Evolutionary conservation across 768 basidiomycete species (phyloP), one percentile per base, ranked within the genome.

Genomic region (Termitomyces sp.): DNA sequence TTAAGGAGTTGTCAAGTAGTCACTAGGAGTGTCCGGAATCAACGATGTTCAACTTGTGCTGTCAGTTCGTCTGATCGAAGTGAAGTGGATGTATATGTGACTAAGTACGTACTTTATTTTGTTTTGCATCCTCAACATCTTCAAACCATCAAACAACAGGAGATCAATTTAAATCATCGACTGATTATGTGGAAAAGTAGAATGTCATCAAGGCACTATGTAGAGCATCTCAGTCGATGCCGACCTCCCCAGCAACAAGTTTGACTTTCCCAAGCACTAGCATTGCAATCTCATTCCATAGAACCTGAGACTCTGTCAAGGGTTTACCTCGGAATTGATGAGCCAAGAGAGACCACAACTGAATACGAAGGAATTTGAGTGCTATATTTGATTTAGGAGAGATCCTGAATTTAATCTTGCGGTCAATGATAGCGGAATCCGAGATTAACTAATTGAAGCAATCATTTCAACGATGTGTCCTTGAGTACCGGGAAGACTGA

Each of bases 241-340:
- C 15, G 7, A 32, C 9, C n/a, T 60, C 51, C 47, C 74, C 71
- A 40, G 76, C 72, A 60, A 74, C 74, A 32, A 78, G 51, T 69
- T 81, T 84, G 34, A 74, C 71, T 66, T 80, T 85, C 5, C 87
- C 83, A 48, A 94, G 71, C 1, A 86, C 81, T 62, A 77, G 73
- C 71, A 91, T 73, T 0, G 86, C 89, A 8, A 91, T 68, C 37
- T 89, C 86, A 68, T 87, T 88, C 94, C 94, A 96, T 40, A 74
- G 70, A 36, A 79, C 68, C 64, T 92, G 92, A 5, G 80, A 76
- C 59, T 82, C 80, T 0, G 77, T 79, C 61, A 93, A 73, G 2
- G 80, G 70, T 66, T 85, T 86, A 6, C 83, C 83, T 49, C 86
- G 83, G 69, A 92, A 86, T 64, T 88, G 86, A 20, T 81, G 79